A percentile compares a stretch with the other conserved stretches of the same genome.
These are phyloP conservation scores for Metschnikowia koreensis DNA, from an alignment of 805 yeast genomes.

Conservation along the genomic window DNA sequence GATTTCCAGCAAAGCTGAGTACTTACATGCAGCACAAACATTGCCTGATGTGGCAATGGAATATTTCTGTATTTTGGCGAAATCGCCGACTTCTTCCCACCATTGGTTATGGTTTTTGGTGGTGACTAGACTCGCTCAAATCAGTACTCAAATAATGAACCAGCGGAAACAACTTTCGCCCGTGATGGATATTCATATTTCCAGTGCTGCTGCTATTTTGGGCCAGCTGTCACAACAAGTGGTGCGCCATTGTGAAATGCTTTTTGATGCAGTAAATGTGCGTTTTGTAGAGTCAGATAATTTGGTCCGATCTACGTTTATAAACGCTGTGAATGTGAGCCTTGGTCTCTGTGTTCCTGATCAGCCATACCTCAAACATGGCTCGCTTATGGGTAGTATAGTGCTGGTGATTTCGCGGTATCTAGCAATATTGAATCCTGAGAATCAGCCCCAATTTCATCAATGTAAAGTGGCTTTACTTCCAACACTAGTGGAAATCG, in stretches of 20 bases:
- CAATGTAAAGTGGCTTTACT: constrained; percentile 1
- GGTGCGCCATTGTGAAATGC: constrained; percentile 5
- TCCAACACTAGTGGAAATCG: constrained; percentile 4
- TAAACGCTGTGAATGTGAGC: background rate
- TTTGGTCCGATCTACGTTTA: background rate
- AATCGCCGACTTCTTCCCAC: constrained; percentile 4
- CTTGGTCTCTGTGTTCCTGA: background rate
- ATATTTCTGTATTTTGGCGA: constrained; percentile 11
- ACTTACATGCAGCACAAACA: constrained; percentile 5
- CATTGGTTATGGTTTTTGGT: constrained; percentile 13
- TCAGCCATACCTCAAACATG: constrained; percentile 1
- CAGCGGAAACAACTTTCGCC: constrained; percentile 1
- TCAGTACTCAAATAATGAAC: constrained; percentile 1
- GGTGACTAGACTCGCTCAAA: constrained; percentile 2
- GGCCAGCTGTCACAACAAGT: constrained; percentile 4
- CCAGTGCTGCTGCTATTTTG: background rate
- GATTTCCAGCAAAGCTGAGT: constrained; percentile 1
- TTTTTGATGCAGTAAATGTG: constrained; percentile 1
- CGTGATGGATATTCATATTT: constrained; percentile 1
- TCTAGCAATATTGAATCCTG: background rate
- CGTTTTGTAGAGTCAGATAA: background rate
- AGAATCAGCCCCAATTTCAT: background rate
- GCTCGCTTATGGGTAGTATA: background rate
- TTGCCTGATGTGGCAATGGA: constrained; percentile 13
- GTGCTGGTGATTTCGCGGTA: background rate